Evolutionary conservation across 805 yeast species (phyloP).

Genomic region (Yarrowia deformans): DNA sequence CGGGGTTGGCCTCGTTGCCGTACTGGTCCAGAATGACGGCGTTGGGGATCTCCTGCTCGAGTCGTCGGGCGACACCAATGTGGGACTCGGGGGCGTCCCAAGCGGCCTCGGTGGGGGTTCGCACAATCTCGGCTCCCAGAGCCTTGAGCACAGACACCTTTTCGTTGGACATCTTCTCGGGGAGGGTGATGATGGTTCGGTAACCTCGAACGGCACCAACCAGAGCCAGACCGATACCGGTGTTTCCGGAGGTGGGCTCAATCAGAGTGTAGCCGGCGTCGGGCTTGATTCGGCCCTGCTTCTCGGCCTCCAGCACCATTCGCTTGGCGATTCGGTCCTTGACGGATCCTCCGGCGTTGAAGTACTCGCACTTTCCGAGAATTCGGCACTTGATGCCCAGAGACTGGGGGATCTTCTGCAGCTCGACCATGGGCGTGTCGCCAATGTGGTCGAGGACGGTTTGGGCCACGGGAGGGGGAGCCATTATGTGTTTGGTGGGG

Average conservation of each 20-base stretch:
- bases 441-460: slow-evolving; percentile 80
- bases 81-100: slow-evolving; percentile 93
- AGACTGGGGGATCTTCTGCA: slow-evolving; percentile 78
- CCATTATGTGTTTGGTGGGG: slow-evolving; percentile 33
- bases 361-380: slow-evolving; percentile 76
- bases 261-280: slow-evolving; percentile 71
- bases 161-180: slow-evolving; percentile 92
- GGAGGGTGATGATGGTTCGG: slow-evolving; percentile 84
- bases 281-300: slow-evolving; percentile 78
- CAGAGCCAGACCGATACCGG: slow-evolving; percentile 88
- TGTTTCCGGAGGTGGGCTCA: slow-evolving; percentile 91
- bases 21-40: slow-evolving; percentile 87
- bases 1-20: slow-evolving; percentile 77
- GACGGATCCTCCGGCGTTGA: slow-evolving; percentile 90
- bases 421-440: slow-evolving; percentile 78
- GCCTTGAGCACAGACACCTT: slow-evolving; percentile 88
- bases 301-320: slow-evolving; percentile 87
- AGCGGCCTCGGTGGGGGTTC: slow-evolving; percentile 93
- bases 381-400: slow-evolving; percentile 71
- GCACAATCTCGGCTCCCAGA: slow-evolving; percentile 85
- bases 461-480: slow-evolving; percentile 55
- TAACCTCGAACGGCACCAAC: slow-evolving; percentile 88
- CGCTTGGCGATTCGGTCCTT: slow-evolving; percentile 87
- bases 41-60: slow-evolving; percentile 83
- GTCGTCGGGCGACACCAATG: slow-evolving; percentile 82